A percentile compares a stretch with the other conserved stretches of the same genome.
phyloP scores from a whole-genome alignment of 495 filamentous ascomycete genomes.

The Podospora tetraspora region DNA sequence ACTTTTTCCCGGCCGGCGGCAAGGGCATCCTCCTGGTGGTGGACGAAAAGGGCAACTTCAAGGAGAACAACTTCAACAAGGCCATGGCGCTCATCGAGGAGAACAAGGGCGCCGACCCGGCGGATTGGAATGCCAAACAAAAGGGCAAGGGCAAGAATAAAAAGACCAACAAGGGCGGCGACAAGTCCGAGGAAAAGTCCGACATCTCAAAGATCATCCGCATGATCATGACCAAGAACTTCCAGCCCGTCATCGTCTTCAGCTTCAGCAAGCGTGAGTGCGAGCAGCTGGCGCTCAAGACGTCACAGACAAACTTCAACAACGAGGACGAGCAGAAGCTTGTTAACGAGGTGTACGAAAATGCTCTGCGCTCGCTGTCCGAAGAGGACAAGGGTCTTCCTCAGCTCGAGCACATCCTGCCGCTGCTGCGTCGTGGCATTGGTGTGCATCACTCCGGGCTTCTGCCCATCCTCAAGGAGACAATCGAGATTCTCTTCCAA shows the following conservation, averaged over 20 bases:
- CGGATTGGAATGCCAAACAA: slow-evolving; percentile 67
- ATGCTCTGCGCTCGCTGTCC: slow-evolving; percentile 81
- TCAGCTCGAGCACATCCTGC: slow-evolving; percentile 87
- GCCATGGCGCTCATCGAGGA: slow-evolving; percentile 88
- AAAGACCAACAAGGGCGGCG: slow-evolving; percentile 80
- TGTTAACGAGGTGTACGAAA: slow-evolving; percentile 89
- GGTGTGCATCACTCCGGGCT: slow-evolving; percentile 96
- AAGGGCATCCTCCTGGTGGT: slow-evolving; percentile 93
- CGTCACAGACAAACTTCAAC: slow-evolving; percentile 89
- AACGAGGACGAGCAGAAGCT: slow-evolving; percentile 92
- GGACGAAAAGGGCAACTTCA: slow-evolving; percentile 91
- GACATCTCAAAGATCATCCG: slow-evolving; percentile 97
- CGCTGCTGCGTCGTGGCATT: slow-evolving; percentile 83
- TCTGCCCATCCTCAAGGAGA: slow-evolving; percentile 94
- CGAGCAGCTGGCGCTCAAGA: slow-evolving; percentile 76
- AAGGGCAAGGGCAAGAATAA: slow-evolving; percentile 89
- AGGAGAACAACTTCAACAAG: slow-evolving; percentile 93
- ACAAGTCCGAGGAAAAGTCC: slow-evolving; percentile 54
- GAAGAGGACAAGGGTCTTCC: slow-evolving; percentile 83
- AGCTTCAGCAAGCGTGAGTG: slow-evolving; percentile 98
- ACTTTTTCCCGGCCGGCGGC: slow-evolving; percentile 91
- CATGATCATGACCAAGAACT: slow-evolving; percentile 96
- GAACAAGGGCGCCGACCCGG: slow-evolving; percentile 77
- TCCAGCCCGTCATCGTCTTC: slow-evolving; percentile 98
- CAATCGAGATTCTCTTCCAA: slow-evolving; percentile 97